Conservation (phyloP, 345 rosid genomes). For the Eucalyptus marginata region DNA sequence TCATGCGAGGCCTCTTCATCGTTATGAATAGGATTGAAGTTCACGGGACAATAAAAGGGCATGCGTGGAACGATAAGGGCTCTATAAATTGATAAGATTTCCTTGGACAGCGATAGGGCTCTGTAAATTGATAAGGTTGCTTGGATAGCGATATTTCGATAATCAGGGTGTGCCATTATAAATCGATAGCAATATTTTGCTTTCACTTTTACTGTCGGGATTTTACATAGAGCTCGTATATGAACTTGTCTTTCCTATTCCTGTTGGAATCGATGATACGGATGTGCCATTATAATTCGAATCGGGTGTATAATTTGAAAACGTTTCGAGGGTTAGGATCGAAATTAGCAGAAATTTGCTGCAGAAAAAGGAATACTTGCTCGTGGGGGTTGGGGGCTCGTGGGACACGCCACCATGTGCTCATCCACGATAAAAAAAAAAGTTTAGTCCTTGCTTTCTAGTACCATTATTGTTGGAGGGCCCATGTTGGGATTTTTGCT, state of each 20-base stretch:
- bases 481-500: background rate
- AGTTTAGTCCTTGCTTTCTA: background rate
- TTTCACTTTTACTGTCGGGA: background rate
- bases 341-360: background rate
- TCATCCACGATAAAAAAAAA: background rate
- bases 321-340: rapidly evolving
- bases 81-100: background rate
- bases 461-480: background rate
- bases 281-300: too few relatives aligned
- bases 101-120: too few relatives aligned
- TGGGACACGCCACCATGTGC: background rate
- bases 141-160: background rate
- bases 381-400: background rate
- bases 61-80: background rate
- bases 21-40: too few relatives aligned
- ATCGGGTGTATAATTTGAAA: background rate
- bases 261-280: background rate
- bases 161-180: too few relatives aligned
- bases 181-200: background rate
- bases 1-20: background rate
- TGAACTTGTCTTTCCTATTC: background rate
- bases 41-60: background rate
- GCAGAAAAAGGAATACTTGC: background rate
- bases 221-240: background rate
- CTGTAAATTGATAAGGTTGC: background rate